phyloP scores from a whole-genome alignment of 2,329 filamentous ascomycete species.

The Verticillium nubilum region DNA sequence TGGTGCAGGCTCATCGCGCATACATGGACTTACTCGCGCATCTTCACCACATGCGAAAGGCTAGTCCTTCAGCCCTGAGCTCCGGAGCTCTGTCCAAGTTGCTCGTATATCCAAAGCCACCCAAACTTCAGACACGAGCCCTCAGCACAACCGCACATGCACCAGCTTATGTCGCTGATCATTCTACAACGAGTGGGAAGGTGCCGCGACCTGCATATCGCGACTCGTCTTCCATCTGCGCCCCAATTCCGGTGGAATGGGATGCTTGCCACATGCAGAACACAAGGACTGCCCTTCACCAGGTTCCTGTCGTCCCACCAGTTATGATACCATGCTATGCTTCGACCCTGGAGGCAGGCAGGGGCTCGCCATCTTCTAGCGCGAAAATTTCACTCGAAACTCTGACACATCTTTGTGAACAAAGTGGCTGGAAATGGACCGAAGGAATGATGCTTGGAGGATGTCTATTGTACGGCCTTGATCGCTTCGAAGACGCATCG shows the following conservation, averaged over 20 bases:
- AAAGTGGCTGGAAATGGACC: constrained; percentile 81
- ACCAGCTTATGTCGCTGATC: not conserved
- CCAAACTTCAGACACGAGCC: constrained; percentile 22
- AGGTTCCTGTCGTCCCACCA: not conserved
- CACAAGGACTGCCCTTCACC: not conserved
- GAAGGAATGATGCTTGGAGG: constrained; percentile 90
- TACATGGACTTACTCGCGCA: constrained; percentile 67
- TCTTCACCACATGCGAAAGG: constrained; percentile 54
- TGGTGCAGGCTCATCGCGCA: constrained; percentile 65
- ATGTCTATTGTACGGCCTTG: constrained; percentile 85
- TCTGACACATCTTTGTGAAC: constrained; percentile 68
- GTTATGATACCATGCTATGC: not conserved
- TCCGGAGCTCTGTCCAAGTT: constrained; percentile 38
- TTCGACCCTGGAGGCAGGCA: not conserved
- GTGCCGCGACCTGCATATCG: too few species aligned
- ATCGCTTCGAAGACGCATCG: constrained; percentile 72
- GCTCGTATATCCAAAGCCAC: constrained; percentile 50
- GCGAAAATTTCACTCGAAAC: constrained; percentile 67
- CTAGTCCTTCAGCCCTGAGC: constrained; percentile 25
- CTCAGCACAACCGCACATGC: not conserved
- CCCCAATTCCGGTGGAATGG: not conserved
- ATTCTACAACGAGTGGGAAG: not conserved
- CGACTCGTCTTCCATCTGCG: not conserved
- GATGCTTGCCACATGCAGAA: not conserved
- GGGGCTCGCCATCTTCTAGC: constrained; percentile 15